phyloP scores from a whole-genome alignment of 1,284 basidiomycete genomes.

The Phellopilus nigrolimitatus region DNA sequence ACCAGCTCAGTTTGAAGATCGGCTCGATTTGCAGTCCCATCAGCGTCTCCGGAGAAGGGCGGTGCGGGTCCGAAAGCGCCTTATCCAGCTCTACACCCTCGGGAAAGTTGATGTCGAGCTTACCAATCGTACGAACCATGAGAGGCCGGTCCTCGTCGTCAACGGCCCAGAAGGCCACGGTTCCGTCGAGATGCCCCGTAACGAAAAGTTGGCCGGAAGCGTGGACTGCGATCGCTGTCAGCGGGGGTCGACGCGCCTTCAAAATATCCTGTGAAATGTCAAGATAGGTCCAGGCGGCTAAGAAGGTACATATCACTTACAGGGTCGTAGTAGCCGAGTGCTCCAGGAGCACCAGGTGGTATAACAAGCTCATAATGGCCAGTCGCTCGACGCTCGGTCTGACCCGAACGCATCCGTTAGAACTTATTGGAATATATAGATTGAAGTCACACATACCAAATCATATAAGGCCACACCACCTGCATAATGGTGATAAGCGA shows the following conservation, averaged over 20 bases:
- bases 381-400: constrained; percentile 57
- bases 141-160: constrained; percentile 81
- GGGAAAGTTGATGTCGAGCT: constrained; percentile 47
- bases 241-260: constrained; percentile 64
- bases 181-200: constrained; percentile 81
- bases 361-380: constrained; percentile 65
- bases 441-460: constrained; percentile 42
- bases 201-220: constrained; percentile 68
- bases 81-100: constrained; percentile 44
- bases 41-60: constrained; percentile 11
- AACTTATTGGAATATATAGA: background rate
- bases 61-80: constrained; percentile 30
- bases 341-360: constrained; percentile 78
- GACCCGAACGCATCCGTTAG: background rate
- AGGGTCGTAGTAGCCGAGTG: constrained; percentile 52
- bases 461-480: constrained; percentile 74
- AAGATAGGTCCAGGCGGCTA: constrained; percentile 6
- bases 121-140: constrained; percentile 69
- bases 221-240: constrained; percentile 68
- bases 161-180: constrained; percentile 82
- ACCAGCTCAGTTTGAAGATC: constrained; percentile 88
- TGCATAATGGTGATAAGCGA: constrained; percentile 29
- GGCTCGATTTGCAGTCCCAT: constrained; percentile 54
- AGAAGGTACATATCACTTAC: constrained; percentile 31
- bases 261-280: constrained; percentile 51